Evolutionary conservation across 768 basidiomycete species (phyloP).

Genomic region (Amanita brunnescens): DNA sequence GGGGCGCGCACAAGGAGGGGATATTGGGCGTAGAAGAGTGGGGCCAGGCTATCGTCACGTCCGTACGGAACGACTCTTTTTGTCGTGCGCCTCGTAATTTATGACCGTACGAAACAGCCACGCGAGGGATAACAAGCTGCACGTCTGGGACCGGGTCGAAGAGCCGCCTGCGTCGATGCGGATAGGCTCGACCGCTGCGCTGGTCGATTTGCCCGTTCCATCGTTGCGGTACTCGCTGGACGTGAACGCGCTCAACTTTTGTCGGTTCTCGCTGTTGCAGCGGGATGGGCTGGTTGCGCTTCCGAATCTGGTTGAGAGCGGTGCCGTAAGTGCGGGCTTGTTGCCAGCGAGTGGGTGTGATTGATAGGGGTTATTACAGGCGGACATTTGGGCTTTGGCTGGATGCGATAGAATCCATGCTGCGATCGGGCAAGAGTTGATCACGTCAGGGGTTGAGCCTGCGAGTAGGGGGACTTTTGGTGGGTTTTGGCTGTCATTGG

Average conservation of each 20-base stretch:
- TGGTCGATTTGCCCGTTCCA: slow-evolving; percentile 42
- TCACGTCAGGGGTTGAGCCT: slow-evolving; percentile 31
- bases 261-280: slow-evolving; percentile 69
- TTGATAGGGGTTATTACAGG: slow-evolving; percentile 33
- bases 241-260: slow-evolving; percentile 91
- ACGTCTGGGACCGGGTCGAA: slow-evolving; percentile 55
- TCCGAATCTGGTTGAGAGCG: slow-evolving; percentile 85
- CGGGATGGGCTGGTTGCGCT: slow-evolving; percentile 50
- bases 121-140: slow-evolving; percentile 79
- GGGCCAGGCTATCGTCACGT: slow-evolving; percentile 67
- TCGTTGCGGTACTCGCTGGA: slow-evolving; percentile 61
- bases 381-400: slow-evolving; percentile 82
- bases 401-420: slow-evolving; percentile 65
- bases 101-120: slow-evolving; percentile 39
- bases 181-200: slow-evolving; percentile 44
- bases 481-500: slow-evolving; percentile 14
- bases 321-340: slow-evolving; percentile 41
- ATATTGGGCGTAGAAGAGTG: slow-evolving; percentile 77
- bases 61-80: slow-evolving; percentile 22
- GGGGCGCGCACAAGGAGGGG: slow-evolving; percentile 74
- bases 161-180: slow-evolving; percentile 33
- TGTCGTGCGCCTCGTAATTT: neutral
- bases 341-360: neutral
- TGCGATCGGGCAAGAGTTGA: slow-evolving; percentile 60
- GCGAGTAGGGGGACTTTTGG: slow-evolving; percentile 51